Conservation (phyloP, 352 stramenopile genomes). For the Pythium aristosporum region DNA sequence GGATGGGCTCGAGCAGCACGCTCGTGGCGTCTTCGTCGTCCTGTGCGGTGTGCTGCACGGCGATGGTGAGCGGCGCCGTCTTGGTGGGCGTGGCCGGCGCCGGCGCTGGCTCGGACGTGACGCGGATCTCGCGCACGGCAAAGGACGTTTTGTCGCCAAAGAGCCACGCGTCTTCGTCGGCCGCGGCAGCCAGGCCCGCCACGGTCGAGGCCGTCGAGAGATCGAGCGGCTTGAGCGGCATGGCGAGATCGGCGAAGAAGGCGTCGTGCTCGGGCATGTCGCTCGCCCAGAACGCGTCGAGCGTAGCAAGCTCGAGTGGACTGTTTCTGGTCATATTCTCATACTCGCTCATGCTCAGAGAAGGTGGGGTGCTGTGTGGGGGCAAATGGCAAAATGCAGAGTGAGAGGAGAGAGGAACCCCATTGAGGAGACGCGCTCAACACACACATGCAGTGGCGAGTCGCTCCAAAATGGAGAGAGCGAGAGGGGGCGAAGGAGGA, state of each 20-base stretch:
- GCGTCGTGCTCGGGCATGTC: constrained; percentile 16
- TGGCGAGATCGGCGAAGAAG: constrained; percentile 17
- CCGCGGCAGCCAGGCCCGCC: neutral
- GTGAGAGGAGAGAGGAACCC: neutral
- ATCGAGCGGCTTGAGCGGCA: constrained; percentile 21
- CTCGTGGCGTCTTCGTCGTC: constrained; percentile 43
- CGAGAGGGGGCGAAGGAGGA: neutral
- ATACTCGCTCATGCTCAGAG: neutral
- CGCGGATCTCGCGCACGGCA: constrained; percentile 20
- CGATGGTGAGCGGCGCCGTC: constrained; percentile 8
- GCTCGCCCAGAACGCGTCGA: constrained; percentile 21
- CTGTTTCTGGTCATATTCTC: neutral
- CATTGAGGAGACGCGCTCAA: constrained; percentile 8
- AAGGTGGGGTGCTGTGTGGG: neutral
- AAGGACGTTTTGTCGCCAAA: constrained; percentile 22
- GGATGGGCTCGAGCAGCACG: constrained; percentile 58
- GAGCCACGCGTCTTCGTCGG: constrained; percentile 30
- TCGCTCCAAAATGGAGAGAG: neutral
- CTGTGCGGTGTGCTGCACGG: constrained; percentile 8
- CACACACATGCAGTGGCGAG: neutral
- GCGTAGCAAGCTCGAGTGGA: constrained; percentile 14
- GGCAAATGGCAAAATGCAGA: neutral
- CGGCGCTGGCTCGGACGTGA: constrained; percentile 5
- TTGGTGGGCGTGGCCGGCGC: neutral
- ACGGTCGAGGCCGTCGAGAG: neutral